These are phyloP conservation scores for Coemansia furcata DNA, from an alignment of 192 early-diverging fungal genomes.

Conservation along the genomic window DNA sequence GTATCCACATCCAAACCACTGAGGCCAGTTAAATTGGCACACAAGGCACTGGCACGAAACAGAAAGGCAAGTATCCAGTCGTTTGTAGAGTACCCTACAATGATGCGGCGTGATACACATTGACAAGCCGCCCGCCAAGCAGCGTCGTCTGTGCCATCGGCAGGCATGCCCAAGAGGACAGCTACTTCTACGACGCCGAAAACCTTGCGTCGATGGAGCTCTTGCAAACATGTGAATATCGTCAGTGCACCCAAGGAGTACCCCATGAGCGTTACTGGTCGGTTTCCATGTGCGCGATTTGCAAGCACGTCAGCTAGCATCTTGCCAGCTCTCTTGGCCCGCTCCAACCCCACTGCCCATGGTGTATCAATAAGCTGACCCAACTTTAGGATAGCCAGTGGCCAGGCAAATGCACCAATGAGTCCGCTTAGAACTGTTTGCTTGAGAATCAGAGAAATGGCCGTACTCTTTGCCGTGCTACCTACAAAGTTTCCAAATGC, in stretches of 20 bases:
- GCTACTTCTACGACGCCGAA: constrained; percentile 67
- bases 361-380: constrained; percentile 67
- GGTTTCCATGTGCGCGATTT: constrained; percentile 53
- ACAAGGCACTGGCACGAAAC: constrained; percentile 58
- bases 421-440: constrained; percentile 46
- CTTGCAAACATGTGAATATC: constrained; percentile 68
- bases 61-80: constrained; percentile 71
- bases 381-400: constrained; percentile 43
- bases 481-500: constrained; percentile 46
- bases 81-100: constrained; percentile 62
- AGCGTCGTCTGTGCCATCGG: constrained; percentile 51
- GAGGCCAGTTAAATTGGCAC: constrained; percentile 37
- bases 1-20: constrained; percentile 25
- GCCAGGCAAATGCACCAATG: constrained; percentile 47
- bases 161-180: constrained; percentile 68
- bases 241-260: constrained; percentile 69
- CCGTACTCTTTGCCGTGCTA: constrained; percentile 41
- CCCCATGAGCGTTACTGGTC: constrained; percentile 69
- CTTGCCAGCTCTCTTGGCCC: constrained; percentile 63
- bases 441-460: constrained; percentile 44
- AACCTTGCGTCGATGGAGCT: constrained; percentile 50
- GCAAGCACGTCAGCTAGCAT: constrained; percentile 53
- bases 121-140: constrained; percentile 61
- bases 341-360: constrained; percentile 65
- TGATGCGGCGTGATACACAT: constrained; percentile 59